Evolutionary conservation across 176 grass and related monocot species (phyloP).

Genomic region (Musa acuminata): DNA sequence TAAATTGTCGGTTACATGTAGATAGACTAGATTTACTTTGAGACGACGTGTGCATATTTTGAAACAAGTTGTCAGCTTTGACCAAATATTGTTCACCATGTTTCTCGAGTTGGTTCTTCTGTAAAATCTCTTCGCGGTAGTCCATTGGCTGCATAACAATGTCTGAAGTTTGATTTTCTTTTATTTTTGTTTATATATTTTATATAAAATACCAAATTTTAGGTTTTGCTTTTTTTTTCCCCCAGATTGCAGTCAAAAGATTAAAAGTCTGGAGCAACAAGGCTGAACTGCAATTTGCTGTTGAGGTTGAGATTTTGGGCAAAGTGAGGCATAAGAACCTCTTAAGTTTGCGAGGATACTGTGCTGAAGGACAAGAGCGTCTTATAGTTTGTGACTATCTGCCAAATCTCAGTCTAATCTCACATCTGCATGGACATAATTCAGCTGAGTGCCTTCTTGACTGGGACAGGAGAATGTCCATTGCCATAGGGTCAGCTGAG

Average conservation of each 20-base stretch:
- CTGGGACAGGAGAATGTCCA: constrained; percentile 5
- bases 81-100: too few species aligned
- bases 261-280: constrained; percentile 17
- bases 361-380: constrained; percentile 12
- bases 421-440: constrained; percentile 7
- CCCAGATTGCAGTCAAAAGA: constrained; percentile 11
- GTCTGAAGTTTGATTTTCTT: not conserved
- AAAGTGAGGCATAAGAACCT: constrained; percentile 5
- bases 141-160: not conserved
- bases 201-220: not conserved
- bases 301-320: constrained; percentile 1
- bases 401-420: constrained; percentile 6
- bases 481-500: constrained; percentile 5
- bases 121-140: too few species aligned
- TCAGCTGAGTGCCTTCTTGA: constrained; percentile 3
- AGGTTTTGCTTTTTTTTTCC: not conserved
- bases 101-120: too few species aligned
- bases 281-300: constrained; percentile 10
- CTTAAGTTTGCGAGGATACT: constrained; percentile 8
- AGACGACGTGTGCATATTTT: too few species aligned
- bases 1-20: too few species aligned
- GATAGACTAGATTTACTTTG: too few species aligned
- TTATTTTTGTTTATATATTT: not conserved
- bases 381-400: constrained; percentile 14
- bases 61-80: too few species aligned